phyloP scores from a whole-genome alignment of 345 rosid genomes.

The Iberis pinnata region DNA sequence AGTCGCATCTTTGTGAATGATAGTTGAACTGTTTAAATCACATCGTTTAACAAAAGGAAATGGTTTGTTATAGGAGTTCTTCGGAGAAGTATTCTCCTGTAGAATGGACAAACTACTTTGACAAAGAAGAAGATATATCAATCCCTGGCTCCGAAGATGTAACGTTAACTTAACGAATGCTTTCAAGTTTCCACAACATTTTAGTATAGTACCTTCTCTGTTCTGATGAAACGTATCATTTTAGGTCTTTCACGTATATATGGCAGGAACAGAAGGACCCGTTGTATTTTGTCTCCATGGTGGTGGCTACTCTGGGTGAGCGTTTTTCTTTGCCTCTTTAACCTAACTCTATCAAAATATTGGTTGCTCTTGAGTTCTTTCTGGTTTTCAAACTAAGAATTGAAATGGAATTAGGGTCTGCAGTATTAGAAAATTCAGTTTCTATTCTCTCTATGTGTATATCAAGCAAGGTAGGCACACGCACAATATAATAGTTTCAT shows the following conservation, averaged over 20 bases:
- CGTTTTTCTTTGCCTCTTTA: neutral
- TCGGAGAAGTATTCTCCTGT: constrained; percentile 52
- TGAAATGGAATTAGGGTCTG: no score
- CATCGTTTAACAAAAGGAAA: neutral
- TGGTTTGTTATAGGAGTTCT: constrained; percentile 39
- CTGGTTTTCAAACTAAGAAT: no score
- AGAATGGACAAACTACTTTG: constrained; percentile 67
- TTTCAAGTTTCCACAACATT: neutral
- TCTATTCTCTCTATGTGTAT: neutral
- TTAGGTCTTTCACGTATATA: constrained; percentile 87
- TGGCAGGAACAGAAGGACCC: constrained; percentile 87
- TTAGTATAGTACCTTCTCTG: neutral
- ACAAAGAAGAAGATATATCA: constrained; percentile 62
- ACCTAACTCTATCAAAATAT: neutral
- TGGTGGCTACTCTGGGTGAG: constrained; percentile 91
- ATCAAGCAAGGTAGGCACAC: neutral
- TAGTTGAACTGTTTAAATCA: neutral
- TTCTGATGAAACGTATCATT: constrained; percentile 27
- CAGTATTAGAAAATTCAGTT: neutral
- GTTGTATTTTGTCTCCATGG: constrained; percentile 90
- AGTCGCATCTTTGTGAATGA: neutral
- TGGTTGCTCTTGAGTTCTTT: no score
- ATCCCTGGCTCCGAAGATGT: constrained; percentile 67
- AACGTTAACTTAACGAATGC: constrained; percentile 21
- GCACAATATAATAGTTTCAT: neutral